Percentiles rank a stretch among this genome's conserved stretches.
phyloP scores from a whole-genome alignment of 2,329 filamentous ascomycete genomes.

The Ophiostoma sp. region DNA sequence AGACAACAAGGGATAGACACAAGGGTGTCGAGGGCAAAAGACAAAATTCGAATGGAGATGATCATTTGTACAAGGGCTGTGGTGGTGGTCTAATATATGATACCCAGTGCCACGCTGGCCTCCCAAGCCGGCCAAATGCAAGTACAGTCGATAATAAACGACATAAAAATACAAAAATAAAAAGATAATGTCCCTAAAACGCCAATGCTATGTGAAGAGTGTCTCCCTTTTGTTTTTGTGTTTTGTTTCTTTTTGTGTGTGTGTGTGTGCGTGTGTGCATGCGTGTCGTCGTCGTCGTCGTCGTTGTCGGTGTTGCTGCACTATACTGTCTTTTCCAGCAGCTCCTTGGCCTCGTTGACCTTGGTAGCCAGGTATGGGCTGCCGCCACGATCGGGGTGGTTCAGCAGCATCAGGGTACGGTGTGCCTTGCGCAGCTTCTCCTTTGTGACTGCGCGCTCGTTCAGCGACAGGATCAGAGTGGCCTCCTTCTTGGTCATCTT shows the following conservation, averaged over 20 bases:
- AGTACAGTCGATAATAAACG: neutral
- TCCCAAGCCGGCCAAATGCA: neutral
- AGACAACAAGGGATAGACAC: neutral
- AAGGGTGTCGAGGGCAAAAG: neutral
- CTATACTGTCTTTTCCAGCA: conserved; percentile 66
- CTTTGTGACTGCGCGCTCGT: conserved; percentile 79
- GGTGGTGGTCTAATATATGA: neutral
- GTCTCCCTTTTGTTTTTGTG: conserved; percentile 6
- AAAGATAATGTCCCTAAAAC: conserved; percentile 15
- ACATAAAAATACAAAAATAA: conserved; percentile 7
- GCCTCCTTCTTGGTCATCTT: conserved; percentile 93
- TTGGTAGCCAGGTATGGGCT: conserved; percentile 96
- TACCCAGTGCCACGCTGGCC: neutral
- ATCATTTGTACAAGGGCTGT: conserved; percentile 12
- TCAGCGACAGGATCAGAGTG: conserved; percentile 80
- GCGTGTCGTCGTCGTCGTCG: neutral
- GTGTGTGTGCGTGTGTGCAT: too few relatives aligned
- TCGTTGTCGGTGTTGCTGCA: neutral
- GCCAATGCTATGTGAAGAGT: conserved; percentile 20
- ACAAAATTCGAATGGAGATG: conserved; percentile 14
- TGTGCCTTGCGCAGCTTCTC: conserved; percentile 95
- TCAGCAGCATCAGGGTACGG: conserved; percentile 90
- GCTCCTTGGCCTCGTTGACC: conserved; percentile 96
- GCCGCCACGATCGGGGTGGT: conserved; percentile 95
- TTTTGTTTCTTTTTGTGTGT: neutral